Percentiles rank a stretch among this genome's conserved stretches.
phyloP scores from a whole-genome alignment of 2,329 filamentous ascomycete species.

The Plectosphaerella cucumerina region DNA sequence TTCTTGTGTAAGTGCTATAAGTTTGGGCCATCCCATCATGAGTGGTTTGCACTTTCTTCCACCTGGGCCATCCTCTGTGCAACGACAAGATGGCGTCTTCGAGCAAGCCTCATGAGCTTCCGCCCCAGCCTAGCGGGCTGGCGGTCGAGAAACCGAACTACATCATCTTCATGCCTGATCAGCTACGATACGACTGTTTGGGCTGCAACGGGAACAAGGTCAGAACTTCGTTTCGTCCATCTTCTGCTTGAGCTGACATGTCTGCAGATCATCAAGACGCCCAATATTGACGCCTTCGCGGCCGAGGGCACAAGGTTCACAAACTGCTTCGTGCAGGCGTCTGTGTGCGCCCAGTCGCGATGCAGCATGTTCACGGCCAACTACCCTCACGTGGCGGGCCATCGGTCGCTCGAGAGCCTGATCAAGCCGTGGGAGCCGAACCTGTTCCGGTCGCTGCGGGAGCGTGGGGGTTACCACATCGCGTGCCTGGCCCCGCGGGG shows the following conservation, averaged over 20 bases:
- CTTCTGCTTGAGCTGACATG: neutral
- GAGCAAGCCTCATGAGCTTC: constrained; percentile 7
- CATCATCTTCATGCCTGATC: constrained; percentile 42
- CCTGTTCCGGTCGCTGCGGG: constrained; percentile 36
- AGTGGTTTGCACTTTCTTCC: too few species aligned
- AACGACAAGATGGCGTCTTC: too few species aligned
- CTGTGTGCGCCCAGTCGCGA: constrained; percentile 39
- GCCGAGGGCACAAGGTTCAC: constrained; percentile 31
- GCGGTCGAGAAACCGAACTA: constrained; percentile 24
- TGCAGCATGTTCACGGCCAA: constrained; percentile 40
- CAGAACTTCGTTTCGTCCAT: constrained; percentile 3
- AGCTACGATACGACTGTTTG: constrained; percentile 38
- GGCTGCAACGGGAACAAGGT: constrained; percentile 22
- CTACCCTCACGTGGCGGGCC: constrained; percentile 39
- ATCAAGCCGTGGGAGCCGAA: constrained; percentile 44
- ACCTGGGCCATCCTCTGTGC: too few species aligned
- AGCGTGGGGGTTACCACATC: constrained; percentile 36
- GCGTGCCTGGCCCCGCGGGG: constrained; percentile 36
- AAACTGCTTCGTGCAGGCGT: constrained; percentile 38
- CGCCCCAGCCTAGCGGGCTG: constrained; percentile 10
- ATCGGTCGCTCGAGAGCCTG: constrained; percentile 38
- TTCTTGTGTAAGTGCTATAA: too few species aligned
- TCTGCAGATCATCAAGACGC: constrained; percentile 26
- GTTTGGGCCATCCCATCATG: too few species aligned
- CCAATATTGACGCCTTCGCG: constrained; percentile 36